Percentiles rank a stretch among this genome's conserved stretches.
Evolutionary conservation across 2,329 filamentous ascomycete genomes (phyloP).

Genomic region (Aspergillus spinulosporus): DNA sequence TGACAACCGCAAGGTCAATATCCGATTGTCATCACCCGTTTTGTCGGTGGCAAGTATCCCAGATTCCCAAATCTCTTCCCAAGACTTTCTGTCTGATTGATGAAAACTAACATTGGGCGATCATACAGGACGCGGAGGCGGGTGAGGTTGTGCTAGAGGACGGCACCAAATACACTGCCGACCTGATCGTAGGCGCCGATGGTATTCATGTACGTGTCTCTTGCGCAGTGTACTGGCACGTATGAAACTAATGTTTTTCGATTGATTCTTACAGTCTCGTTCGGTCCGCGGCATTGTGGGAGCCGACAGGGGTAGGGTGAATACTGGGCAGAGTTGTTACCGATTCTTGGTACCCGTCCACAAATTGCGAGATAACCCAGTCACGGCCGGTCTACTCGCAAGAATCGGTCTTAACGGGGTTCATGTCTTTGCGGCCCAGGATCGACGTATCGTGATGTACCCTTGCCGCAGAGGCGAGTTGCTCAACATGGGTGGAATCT

Average conservation of each 20-base stretch:
- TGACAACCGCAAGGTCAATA: slow-evolving; percentile 24
- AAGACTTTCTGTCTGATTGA: too few species aligned
- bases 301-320: slow-evolving; percentile 21
- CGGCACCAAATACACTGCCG: slow-evolving; percentile 32
- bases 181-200: slow-evolving; percentile 46
- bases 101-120: background rate
- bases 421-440: slow-evolving; percentile 16
- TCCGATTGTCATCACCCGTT: slow-evolving; percentile 12
- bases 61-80: background rate
- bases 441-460: slow-evolving; percentile 29
- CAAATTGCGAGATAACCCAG: slow-evolving; percentile 31
- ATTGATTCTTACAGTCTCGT: slow-evolving; percentile 24
- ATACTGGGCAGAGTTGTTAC: slow-evolving; percentile 35
- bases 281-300: slow-evolving; percentile 22
- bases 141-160: slow-evolving; percentile 32
- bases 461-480: slow-evolving; percentile 23
- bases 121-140: slow-evolving; percentile 22
- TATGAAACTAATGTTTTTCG: background rate
- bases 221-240: background rate
- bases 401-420: slow-evolving; percentile 19
- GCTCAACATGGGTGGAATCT: slow-evolving; percentile 20
- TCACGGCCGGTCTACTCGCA: slow-evolving; percentile 32
- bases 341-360: slow-evolving; percentile 39
- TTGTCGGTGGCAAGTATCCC: background rate
- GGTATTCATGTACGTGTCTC: slow-evolving; percentile 33